Evolutionary conservation across 179 eudicot species (phyloP).

Genomic region (Gypsophila paniculata): DNA sequence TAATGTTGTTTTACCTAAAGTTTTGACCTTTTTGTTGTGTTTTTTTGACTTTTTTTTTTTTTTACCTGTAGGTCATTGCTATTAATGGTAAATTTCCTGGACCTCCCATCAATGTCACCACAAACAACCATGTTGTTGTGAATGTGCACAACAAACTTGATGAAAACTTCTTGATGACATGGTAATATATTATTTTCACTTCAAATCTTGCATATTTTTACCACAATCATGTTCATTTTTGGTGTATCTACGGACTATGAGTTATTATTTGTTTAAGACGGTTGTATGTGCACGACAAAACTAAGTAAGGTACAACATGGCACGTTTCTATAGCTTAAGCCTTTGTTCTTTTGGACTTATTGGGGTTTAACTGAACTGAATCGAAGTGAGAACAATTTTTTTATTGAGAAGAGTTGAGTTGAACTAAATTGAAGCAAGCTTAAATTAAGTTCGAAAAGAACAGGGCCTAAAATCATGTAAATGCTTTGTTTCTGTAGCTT

Average conservation of each 20-base stretch:
- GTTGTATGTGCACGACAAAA: no score
- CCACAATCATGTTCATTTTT: neutral
- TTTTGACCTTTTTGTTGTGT: slow-evolving; percentile 5
- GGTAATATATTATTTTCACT: slow-evolving; percentile 10
- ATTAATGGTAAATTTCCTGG: slow-evolving; percentile 73
- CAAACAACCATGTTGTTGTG: slow-evolving; percentile 70
- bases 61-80: slow-evolving; percentile 64
- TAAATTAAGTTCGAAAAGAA: no score
- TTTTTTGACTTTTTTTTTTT: slow-evolving; percentile 5
- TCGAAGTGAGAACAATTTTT: no score
- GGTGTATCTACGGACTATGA: neutral
- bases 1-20: slow-evolving; percentile 6
- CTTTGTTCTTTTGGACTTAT: no score
- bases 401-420: no score
- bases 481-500: no score
- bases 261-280: no score
- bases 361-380: no score
- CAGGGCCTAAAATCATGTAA: no score
- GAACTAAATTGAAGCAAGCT: no score
- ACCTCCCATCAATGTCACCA: slow-evolving; percentile 63
- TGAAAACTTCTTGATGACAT: slow-evolving; percentile 49
- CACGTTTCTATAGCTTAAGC: no score
- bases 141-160: slow-evolving; percentile 77
- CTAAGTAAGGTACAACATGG: no score
- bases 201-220: neutral